Conservation (phyloP, 306 rosid genomes). For the Lathyrus oleraceus region DNA sequence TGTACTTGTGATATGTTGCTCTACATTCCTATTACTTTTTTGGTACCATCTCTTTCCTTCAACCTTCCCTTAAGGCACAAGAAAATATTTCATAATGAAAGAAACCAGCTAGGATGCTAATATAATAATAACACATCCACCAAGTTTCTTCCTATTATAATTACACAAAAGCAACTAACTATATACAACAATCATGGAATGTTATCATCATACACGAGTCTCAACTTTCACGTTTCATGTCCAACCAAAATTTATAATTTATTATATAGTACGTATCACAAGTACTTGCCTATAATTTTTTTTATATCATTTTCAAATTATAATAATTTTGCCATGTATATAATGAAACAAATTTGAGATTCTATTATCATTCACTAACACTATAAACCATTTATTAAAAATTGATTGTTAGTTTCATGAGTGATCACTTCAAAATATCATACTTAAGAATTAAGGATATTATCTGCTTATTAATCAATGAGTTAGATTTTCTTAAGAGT, state of each 20-base stretch:
- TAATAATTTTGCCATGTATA: slow-evolving; percentile 2
- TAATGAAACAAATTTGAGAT: slow-evolving; percentile 39
- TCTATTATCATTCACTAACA: slow-evolving; percentile 36
- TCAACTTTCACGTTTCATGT: slow-evolving; percentile 49
- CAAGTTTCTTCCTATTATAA: slow-evolving; percentile 40
- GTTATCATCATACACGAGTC: slow-evolving; percentile 58
- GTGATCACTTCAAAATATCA: slow-evolving; percentile 29
- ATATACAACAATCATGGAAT: slow-evolving; percentile 46
- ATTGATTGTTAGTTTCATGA: slow-evolving; percentile 32
- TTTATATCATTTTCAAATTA: slow-evolving; percentile 42
- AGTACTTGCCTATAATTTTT: slow-evolving; percentile 38
- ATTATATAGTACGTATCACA: slow-evolving; percentile 40
- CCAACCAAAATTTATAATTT: slow-evolving; percentile 33
- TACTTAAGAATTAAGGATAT: slow-evolving; percentile 32
- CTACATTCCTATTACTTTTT: slow-evolving; percentile 16
- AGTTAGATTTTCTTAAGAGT: slow-evolving; percentile 13
- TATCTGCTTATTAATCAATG: neutral
- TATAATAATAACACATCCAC: slow-evolving; percentile 37
- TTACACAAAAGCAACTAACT: slow-evolving; percentile 36
- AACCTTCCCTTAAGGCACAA: slow-evolving; percentile 58
- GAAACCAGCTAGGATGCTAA: slow-evolving; percentile 37
- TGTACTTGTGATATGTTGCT: slow-evolving; percentile 20
- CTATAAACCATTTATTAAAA: slow-evolving; percentile 26
- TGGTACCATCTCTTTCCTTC: slow-evolving; percentile 33
- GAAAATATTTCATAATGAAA: slow-evolving; percentile 54